A percentile compares a stretch with the other conserved stretches of the same genome.
Evolutionary conservation across 768 basidiomycete species (phyloP).

Genomic region (Serendipita sp.): DNA sequence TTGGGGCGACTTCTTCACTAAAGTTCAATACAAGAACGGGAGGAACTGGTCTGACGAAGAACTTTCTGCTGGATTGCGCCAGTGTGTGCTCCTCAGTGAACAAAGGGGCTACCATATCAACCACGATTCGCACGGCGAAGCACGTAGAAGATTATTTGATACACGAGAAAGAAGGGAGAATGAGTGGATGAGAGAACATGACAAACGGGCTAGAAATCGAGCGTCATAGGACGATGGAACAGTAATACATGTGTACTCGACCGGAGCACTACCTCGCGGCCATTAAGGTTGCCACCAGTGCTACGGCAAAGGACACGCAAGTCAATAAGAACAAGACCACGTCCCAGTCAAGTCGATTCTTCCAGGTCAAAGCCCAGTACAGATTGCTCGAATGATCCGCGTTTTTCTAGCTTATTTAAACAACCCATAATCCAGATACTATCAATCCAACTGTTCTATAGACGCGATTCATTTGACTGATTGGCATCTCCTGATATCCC

Average conservation of each 20-base stretch:
- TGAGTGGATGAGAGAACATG: background rate
- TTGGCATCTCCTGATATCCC: too few relatives aligned
- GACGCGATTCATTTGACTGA: too few relatives aligned
- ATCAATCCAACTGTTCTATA: too few relatives aligned
- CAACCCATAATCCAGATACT: too few relatives aligned
- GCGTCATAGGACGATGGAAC: too few relatives aligned
- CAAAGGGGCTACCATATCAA: background rate
- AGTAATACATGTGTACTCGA: too few relatives aligned
- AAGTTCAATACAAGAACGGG: constrained; percentile 5
- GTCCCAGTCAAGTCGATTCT: background rate
- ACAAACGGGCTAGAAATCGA: background rate
- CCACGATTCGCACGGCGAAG: background rate
- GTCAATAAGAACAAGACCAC: background rate
- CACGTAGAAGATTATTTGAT: background rate
- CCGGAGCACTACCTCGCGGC: background rate
- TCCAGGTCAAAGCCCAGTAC: too few relatives aligned
- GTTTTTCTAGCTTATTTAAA: too few relatives aligned
- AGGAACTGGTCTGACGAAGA: background rate
- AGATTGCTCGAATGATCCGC: too few relatives aligned
- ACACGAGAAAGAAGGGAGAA: background rate
- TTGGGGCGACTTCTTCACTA: constrained; percentile 1
- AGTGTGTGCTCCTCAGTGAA: background rate
- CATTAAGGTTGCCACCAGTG: background rate
- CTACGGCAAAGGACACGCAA: background rate
- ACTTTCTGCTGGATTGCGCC: background rate